Base-by-base conservation (phyloP, 371 early-diverging fungal species). In the Umbelopsis sp. region DNA sequence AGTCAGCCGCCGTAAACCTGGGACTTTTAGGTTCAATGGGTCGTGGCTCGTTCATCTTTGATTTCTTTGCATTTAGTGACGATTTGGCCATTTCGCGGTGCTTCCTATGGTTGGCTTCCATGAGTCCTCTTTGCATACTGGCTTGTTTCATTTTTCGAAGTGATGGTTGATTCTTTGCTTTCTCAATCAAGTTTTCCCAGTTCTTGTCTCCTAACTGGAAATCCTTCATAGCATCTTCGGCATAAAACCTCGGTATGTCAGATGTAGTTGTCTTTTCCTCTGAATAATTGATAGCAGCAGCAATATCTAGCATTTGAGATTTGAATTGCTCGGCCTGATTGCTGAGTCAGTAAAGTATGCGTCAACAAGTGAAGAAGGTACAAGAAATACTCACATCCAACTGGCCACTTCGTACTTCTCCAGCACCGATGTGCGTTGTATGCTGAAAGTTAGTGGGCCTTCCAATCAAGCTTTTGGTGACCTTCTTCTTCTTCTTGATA, bases 391-490 rank as follows among this genome's bases (percentile, higher is more conserved):
- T 57, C 44, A 68, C 68, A 38, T 68, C 62, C n/a, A 51, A 53
- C 29, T 67, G 67, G 3, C 67, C 67, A 44, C 38, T 24, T 18
- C 67, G 68, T 4, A 68, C 52, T 41, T 68, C 62, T 20, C 50
- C 68, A 48, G 48, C 63, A 12, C 68, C 68, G 22, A 68, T 62
- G 45, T 68, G 68, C 12, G 38, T 44, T 6, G 68, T 68, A 46
- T 68, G 68, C 46, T 68, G 53, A n/a, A 73, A 73, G 32, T 73
- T 73, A 1, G 73, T 70, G 3, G 73, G 73, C 24, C 44, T 65
- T 14, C 73, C 73, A 37, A 73, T 73, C 20, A 73, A 67, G 53
- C 73, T 73, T 38, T 73, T 73, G 14, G 73, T 57, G 6, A 73
- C 66, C 24, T 70, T 44, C 44, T 65, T 70, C 22, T 66, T 50